Base-by-base conservation (phyloP, 2,329 filamentous ascomycete species). In the Colletotrichum higginsianum region DNA sequence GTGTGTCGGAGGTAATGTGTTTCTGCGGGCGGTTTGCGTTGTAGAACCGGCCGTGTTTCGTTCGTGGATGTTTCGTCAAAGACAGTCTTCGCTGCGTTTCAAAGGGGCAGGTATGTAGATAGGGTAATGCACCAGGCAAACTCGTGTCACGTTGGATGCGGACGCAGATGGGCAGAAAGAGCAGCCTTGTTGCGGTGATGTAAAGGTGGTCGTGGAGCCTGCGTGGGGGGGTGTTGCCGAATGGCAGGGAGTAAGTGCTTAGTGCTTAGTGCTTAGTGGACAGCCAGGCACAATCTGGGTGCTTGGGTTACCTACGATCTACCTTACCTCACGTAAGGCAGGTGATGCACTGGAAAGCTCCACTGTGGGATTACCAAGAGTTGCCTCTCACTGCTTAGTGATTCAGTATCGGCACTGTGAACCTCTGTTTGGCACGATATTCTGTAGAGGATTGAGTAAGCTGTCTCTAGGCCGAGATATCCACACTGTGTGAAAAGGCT, bases 11-110 rank as follows among this genome's bases (percentile, higher is more conserved):
- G 44, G 56, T 23, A 42, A 38, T 55, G 47, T 71, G 23, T 30
- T 58, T 38, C 35, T 30, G 64, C 35, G 30, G 60, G 53, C 11
- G 15, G 5, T 46, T 60, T 40, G 62, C 49, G 21, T 56, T 38
- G 61, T 57, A 42, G 52, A 50, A 60, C 35, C 50, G 26, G 30
- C 18, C n/a, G 26, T 35, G 15, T 57, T 61, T 72, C 73, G 63
- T 70, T 26, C 61, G 65, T 52, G 66, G 49, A 67, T 62, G 61
- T 47, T 52, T 64, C 63, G 63, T 64, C 38, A 77, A 77, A 75
- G 77, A 46, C 6, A 50, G 52, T 40, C 11, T 67, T 52, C 64
- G 53, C 69, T 79, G 77, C 74, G 66, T 71, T 30, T 53, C 44
- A 42, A 55, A 4, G 9, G 35, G 8, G 35, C 35, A 38, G 35